Base-by-base conservation (phyloP, 2,329 filamentous ascomycete species). In the Blumeria hordei region DNA sequence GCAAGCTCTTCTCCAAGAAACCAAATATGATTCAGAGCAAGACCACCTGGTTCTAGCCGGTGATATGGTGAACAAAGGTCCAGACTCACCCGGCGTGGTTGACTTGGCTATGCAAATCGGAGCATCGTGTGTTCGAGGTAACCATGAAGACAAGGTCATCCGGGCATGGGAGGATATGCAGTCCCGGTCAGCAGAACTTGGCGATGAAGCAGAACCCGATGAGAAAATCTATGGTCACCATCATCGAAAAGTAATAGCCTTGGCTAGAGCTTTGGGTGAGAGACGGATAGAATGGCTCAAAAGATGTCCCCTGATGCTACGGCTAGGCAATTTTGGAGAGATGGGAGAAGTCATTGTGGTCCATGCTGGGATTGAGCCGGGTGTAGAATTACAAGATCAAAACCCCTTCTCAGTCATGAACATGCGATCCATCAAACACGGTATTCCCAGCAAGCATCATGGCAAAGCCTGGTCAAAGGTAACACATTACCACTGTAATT, bases 141-240 rank as follows among this genome's bases (percentile, higher is more conserved):
- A 95, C 68, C 85, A 94, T 69, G 92, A 98, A 66, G 88, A 96
- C 66, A 76, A 80, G 21, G 73, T 95, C 18, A 73, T 96, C n/a
- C 73, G 82, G 8, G 74, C 80, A 1, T 76, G 80, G 58, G 70
- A 72, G 33, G 63, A 66, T 37, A 63, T 69, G 60, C 55, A 56
- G 28, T 55, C 61, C 14, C 59, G 60, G 9, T 58, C 62, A 10
- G 56, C 58, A 18, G 64, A 66, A 34, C 60, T 66, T 8, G 62
- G 63, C 32, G 59, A 63, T 3, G 61, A 60, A 34, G 56, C 57
- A 12, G 62, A 63, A 57, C 41, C 63, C 6, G 61, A 64, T 39
- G 61, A 64, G 47, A 55, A 57, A 35, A 61, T 58, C 52, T 60
- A 61, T 36, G 62, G 55, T 45, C 59, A 61, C 53, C 59, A 64